phyloP scores from a whole-genome alignment of 441 rosid species.

The Croton laevigatus region DNA sequence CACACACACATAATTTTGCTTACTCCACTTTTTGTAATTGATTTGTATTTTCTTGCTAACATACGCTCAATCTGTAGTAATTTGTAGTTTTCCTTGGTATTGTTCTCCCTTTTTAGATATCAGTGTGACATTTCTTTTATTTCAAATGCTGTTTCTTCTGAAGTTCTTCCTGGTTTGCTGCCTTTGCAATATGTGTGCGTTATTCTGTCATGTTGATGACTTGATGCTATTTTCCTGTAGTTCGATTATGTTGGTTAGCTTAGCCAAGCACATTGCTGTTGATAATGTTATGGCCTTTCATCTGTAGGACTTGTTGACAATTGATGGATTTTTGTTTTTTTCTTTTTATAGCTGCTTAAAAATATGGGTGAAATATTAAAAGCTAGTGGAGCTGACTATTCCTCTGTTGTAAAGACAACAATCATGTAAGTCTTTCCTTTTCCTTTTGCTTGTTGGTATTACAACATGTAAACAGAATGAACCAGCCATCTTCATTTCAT shows the following conservation, averaged over 20 bases:
- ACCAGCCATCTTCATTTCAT: not conserved
- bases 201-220: not conserved
- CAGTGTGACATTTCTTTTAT: not conserved
- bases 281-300: not conserved
- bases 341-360: constrained; percentile 54
- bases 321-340: not conserved
- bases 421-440: constrained; percentile 50
- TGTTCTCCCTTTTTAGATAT: not conserved
- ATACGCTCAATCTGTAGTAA: not conserved
- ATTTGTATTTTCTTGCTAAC: not conserved
- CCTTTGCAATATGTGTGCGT: not conserved
- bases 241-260: not conserved
- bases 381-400: constrained; percentile 77
- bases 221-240: not conserved
- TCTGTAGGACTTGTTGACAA: not conserved
- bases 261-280: not conserved
- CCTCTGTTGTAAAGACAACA: constrained; percentile 86
- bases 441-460: not conserved
- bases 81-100: not conserved
- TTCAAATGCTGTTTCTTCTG: not conserved
- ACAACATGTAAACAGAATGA: constrained; percentile 3
- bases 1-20: not conserved
- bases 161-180: not conserved
- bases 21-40: not conserved
- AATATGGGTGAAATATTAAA: constrained; percentile 95